Percentiles rank a stretch among this genome's conserved stretches.
phyloP scores from a whole-genome alignment of 768 basidiomycete species.

The Panellus pusillus region DNA sequence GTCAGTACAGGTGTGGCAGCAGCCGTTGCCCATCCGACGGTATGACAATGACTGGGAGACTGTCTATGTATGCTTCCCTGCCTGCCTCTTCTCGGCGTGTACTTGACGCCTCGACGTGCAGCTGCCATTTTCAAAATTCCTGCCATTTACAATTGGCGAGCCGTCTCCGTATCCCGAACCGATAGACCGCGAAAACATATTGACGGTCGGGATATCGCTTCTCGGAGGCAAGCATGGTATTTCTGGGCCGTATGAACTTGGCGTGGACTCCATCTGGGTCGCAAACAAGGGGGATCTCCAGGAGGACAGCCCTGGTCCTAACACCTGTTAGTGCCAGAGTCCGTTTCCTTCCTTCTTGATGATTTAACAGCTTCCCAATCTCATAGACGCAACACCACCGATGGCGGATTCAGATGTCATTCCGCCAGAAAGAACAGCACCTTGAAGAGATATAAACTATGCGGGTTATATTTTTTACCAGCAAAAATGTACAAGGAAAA shows the following conservation, averaged over 20 bases:
- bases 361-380: slow-evolving; percentile 1
- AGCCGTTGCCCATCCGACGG: slow-evolving; percentile 78
- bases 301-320: slow-evolving; percentile 26
- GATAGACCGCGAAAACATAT: slow-evolving; percentile 75
- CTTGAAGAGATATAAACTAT: neutral
- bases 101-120: slow-evolving; percentile 30
- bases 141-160: slow-evolving; percentile 73
- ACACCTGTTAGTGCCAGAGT: slow-evolving; percentile 7
- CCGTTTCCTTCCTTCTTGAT: neutral
- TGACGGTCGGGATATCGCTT: slow-evolving; percentile 84
- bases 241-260: slow-evolving; percentile 78
- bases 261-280: slow-evolving; percentile 78
- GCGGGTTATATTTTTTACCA: neutral
- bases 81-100: slow-evolving; percentile 16
- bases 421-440: slow-evolving; percentile 5
- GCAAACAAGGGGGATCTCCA: slow-evolving; percentile 70
- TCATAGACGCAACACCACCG: neutral
- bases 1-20: slow-evolving; percentile 87
- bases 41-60: slow-evolving; percentile 77
- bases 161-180: slow-evolving; percentile 66
- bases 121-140: slow-evolving; percentile 81
- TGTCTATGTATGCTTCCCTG: slow-evolving; percentile 58
- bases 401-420: neutral
- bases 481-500: slow-evolving; percentile 15
- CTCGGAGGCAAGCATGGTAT: slow-evolving; percentile 81